Percentiles rank a stretch among this genome's conserved stretches.
phyloP scores from a whole-genome alignment of 768 basidiomycete genomes.

The Calocera cornea region DNA sequence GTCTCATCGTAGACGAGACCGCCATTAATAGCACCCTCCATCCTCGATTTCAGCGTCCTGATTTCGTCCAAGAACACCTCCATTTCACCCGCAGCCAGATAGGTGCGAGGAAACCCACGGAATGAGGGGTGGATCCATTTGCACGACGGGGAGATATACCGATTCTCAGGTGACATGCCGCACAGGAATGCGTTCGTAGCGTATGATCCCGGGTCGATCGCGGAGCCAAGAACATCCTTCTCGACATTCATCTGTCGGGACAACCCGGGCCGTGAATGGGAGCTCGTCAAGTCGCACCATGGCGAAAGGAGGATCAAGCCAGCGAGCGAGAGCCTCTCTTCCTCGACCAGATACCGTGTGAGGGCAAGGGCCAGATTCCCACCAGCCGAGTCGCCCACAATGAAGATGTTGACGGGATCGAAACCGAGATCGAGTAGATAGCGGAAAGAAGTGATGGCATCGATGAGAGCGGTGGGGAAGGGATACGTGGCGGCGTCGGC shows the following conservation, averaged over 20 bases:
- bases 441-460: conserved; percentile 47
- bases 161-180: background rate
- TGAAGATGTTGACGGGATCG: conserved; percentile 2
- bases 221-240: background rate
- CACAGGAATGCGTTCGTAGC: background rate
- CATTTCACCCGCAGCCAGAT: background rate
- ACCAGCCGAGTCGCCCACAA: conserved; percentile 6
- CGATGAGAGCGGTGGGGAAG: conserved; percentile 14
- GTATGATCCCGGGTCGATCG: background rate
- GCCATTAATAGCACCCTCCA: background rate
- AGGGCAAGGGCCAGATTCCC: conserved; percentile 6
- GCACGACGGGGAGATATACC: background rate
- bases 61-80: background rate
- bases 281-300: background rate
- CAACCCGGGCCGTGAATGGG: background rate
- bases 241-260: background rate
- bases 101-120: background rate
- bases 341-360: conserved; percentile 1
- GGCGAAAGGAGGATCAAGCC: background rate
- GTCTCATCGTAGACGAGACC: background rate
- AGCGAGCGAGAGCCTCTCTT: conserved; percentile 6
- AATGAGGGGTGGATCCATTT: background rate
- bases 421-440: conserved; percentile 33
- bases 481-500: background rate
- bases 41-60: background rate